Conservation (phyloP, 139 green algal genomes). For the Micromonas commoda region DNA sequence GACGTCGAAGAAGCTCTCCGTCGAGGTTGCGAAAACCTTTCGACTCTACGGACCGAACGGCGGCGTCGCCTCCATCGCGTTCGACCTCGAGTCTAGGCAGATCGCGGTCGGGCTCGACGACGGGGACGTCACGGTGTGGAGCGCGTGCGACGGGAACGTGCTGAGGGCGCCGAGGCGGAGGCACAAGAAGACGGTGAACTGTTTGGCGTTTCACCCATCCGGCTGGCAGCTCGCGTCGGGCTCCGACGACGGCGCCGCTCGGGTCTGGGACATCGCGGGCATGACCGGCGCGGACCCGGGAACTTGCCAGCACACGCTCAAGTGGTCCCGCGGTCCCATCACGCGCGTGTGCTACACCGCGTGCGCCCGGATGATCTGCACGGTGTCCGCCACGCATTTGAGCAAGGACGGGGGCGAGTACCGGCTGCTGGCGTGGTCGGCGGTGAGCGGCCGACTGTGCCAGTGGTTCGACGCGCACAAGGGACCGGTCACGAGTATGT, state of each 20-base stretch:
- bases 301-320: constrained; percentile 28
- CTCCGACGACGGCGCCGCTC: constrained; percentile 24
- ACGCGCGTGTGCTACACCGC: neutral
- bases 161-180: neutral
- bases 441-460: constrained; percentile 33
- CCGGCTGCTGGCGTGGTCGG: constrained; percentile 16
- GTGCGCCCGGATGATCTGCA: constrained; percentile 1
- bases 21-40: no score
- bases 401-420: neutral
- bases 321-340: neutral
- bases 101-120: no score
- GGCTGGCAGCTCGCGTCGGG: constrained; percentile 13
- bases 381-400: neutral
- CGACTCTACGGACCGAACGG: no score
- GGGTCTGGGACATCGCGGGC: constrained; percentile 32
- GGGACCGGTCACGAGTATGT: constrained; percentile 19
- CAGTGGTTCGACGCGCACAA: constrained; percentile 35
- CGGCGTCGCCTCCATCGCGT: no score
- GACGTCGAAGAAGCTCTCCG: no score
- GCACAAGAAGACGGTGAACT: constrained; percentile 22
- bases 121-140: no score
- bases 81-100: no score
- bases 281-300: constrained; percentile 8
- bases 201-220: constrained; percentile 6
- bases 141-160: neutral